These are phyloP conservation scores for Backusella westeae DNA, from an alignment of 192 early-diverging fungal genomes.

Conservation along the genomic window DNA sequence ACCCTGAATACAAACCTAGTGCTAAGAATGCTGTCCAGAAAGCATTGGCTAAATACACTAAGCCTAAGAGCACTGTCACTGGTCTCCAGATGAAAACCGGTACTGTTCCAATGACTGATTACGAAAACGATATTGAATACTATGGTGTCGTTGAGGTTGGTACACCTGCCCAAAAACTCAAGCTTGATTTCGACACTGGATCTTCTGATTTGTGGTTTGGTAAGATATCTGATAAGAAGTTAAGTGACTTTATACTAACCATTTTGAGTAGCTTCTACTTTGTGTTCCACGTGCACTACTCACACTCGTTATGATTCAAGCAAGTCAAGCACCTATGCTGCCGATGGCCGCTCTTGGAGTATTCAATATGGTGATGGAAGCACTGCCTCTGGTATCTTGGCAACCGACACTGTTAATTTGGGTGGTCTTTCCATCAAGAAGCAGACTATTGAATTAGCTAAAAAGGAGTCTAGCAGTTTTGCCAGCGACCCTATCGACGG, in stretches of 20 bases:
- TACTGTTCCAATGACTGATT: slow-evolving; percentile 36
- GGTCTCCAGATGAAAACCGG: not conserved
- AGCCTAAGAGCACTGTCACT: not conserved
- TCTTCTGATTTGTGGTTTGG: slow-evolving; percentile 69
- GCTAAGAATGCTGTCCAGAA: slow-evolving; percentile 25
- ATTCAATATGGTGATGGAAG: slow-evolving; percentile 67
- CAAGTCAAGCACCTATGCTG: slow-evolving; percentile 45
- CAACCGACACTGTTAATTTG: slow-evolving; percentile 55
- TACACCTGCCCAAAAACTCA: slow-evolving; percentile 65
- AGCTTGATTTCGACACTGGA: slow-evolving; percentile 72
- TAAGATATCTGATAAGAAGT: not conserved
- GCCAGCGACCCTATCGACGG: slow-evolving; percentile 59
- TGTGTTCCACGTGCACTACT: slow-evolving; percentile 25
- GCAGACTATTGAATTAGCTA: slow-evolving; percentile 66
- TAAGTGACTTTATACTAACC: not conserved
- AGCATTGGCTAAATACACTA: slow-evolving; percentile 23
- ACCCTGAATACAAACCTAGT: slow-evolving; percentile 25
- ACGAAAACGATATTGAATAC: slow-evolving; percentile 55
- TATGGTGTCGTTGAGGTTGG: slow-evolving; percentile 65
- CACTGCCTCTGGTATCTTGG: slow-evolving; percentile 39
- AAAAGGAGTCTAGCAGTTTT: slow-evolving; percentile 55
- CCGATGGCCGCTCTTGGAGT: slow-evolving; percentile 56
- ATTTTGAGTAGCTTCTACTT: slow-evolving; percentile 27
- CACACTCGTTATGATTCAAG: slow-evolving; percentile 37
- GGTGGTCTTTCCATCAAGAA: slow-evolving; percentile 57